phyloP scores from a whole-genome alignment of 208 protist species.

The Acanthamoeba lenticulata region DNA sequence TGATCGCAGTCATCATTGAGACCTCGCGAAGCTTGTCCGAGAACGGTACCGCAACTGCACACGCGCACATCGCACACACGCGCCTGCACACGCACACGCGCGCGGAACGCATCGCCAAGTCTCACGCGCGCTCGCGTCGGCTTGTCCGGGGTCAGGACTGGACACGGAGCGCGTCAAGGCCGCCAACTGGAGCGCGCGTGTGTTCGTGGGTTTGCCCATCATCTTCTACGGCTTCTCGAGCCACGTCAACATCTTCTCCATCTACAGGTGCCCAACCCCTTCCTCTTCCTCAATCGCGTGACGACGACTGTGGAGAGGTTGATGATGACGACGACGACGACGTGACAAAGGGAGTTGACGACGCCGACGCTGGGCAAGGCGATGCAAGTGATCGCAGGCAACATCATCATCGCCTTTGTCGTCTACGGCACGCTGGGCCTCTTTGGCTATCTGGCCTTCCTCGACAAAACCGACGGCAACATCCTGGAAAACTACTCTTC shows the following conservation, averaged over 20 bases:
- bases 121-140: neutral
- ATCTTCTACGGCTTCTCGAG: constrained; percentile 65
- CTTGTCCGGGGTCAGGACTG: neutral
- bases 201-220: constrained; percentile 60
- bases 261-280: neutral
- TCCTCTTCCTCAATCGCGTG: neutral
- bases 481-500: constrained; percentile 46
- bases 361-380: neutral
- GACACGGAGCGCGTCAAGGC: neutral
- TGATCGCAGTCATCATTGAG: neutral
- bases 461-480: constrained; percentile 49
- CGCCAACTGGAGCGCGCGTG: neutral
- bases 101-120: neutral
- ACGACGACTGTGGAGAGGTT: too few species aligned
- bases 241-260: constrained; percentile 65
- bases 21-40: neutral
- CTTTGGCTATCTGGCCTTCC: constrained; percentile 58
- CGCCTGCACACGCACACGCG: neutral
- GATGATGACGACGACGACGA: too few species aligned
- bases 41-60: neutral
- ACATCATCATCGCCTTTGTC: constrained; percentile 16
- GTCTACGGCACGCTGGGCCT: constrained; percentile 48
- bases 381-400: constrained; percentile 25
- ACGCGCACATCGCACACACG: neutral
- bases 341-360: constrained; percentile 10